These are phyloP conservation scores for Suhomyces xylopsoci DNA, from an alignment of 805 yeast genomes.

Conservation along the genomic window DNA sequence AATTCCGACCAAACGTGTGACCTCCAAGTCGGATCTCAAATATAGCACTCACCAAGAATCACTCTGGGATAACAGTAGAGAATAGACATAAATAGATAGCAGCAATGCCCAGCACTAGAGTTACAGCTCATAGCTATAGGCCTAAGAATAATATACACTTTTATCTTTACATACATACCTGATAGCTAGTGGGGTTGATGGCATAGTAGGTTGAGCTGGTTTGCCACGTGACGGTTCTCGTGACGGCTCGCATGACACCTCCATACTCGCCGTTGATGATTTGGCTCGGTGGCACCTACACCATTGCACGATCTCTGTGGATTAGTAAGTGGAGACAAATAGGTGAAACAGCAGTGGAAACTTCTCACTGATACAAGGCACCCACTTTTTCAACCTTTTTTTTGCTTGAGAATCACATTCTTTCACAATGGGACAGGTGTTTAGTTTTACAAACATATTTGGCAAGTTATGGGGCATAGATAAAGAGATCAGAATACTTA, in stretches of 20 bases:
- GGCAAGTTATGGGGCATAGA: slow-evolving; percentile 84
- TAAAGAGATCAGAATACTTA: slow-evolving; percentile 85
- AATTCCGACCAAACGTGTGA: not conserved
- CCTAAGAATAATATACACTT: too few relatives aligned
- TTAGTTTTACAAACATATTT: slow-evolving; percentile 73
- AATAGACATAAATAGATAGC: too few relatives aligned
- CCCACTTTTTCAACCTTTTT: not conserved
- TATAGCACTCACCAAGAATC: too few relatives aligned
- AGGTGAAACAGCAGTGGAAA: not conserved
- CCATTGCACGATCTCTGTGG: not conserved
- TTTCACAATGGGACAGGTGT: slow-evolving; percentile 72
- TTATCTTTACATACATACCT: too few relatives aligned
- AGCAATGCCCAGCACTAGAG: too few relatives aligned
- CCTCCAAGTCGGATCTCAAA: not conserved
- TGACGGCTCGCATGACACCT: not conserved
- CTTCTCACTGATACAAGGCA: not conserved
- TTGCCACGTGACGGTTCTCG: not conserved
- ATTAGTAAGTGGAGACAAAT: not conserved
- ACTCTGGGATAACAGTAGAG: too few relatives aligned
- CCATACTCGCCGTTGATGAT: not conserved
- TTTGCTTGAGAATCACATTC: too few relatives aligned
- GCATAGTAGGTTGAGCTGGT: not conserved
- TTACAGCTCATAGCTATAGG: too few relatives aligned
- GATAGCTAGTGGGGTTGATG: too few relatives aligned
- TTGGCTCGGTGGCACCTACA: not conserved